These are phyloP conservation scores for Aeschynomene evenia DNA, from an alignment of 306 rosid species.

Conservation along the genomic window DNA sequence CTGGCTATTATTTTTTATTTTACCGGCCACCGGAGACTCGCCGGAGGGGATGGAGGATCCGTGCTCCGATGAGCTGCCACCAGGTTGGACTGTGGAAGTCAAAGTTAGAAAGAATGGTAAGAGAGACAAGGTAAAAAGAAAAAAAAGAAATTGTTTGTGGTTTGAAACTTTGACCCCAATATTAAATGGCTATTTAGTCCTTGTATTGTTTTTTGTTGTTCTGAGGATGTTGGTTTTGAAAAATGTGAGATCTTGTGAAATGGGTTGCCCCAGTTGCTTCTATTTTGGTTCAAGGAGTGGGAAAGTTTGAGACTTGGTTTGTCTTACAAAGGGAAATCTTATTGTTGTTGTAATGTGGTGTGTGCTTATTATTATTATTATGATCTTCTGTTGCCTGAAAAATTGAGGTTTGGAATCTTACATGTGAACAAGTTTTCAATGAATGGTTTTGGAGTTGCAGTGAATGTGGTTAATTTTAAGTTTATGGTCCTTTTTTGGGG, in stretches of 20 bases:
- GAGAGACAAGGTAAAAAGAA: conserved; percentile 79
- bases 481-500: background rate
- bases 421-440: background rate
- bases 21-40: conserved; percentile 4
- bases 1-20: background rate
- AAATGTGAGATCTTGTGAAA: conserved; percentile 38
- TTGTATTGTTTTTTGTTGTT: background rate
- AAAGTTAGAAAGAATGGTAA: conserved; percentile 59
- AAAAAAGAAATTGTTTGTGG: no score
- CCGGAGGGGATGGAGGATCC: conserved; percentile 51
- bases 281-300: background rate
- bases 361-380: no score
- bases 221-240: background rate
- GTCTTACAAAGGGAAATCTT: background rate
- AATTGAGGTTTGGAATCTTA: background rate
- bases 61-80: conserved; percentile 54
- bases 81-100: conserved; percentile 66
- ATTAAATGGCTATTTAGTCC: background rate
- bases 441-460: background rate
- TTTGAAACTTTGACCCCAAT: background rate
- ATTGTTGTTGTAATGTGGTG: background rate
- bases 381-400: background rate
- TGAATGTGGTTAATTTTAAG: background rate
- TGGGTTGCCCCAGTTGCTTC: background rate
- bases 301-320: conserved; percentile 6